Base-by-base conservation (phyloP, 768 basidiomycete species). In the Psilocybe azurescens region DNA sequence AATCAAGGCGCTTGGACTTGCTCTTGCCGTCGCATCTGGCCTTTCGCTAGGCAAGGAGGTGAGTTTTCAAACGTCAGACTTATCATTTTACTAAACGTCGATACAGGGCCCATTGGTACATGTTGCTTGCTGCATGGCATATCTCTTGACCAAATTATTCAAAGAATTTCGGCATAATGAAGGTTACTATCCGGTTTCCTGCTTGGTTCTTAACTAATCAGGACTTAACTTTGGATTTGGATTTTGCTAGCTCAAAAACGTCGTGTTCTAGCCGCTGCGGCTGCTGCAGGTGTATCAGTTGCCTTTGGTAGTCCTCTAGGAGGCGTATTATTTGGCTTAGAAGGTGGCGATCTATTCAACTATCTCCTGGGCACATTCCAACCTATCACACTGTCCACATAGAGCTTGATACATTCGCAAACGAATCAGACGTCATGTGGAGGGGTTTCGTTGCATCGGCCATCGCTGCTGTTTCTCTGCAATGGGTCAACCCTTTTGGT, bases 361-460 rank as follows among this genome's bases (percentile, higher is more conserved):
- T 39, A 2, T 24, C 39, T 38, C 9, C 2, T 18, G 7, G 28
- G 3, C 7, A 14, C n/a, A 44, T 20, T 55, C 10, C 36, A 44
- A 28, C 38, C 13, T 20, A 5, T 41, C 32, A 39, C 10, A 30
- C 28, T 36, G 33, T 36, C 33, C 33, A 29, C 50, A n/a, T 60
- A 86, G 88, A 90, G 70, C 75, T 90, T 16, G 88, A 89, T 65
- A 83, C 86, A 1, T 89, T 89, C 69, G 83, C 87, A 16, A 86
- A 84, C 66, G 88, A 89, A 62, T 87, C 88, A 2, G 91, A 93
- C 65, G 89, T 91, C 30, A 86, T 91, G 82, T 91, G 89, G 90
- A 81, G 87, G 59, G 92, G 89, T n/a, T 97, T 97, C 71, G 93
- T 93, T 58, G 93, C 92, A 14, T 94, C 93, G 6, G 91, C 89